Conservation (phyloP, 768 basidiomycete genomes). For the Lentinula edodes region DNA sequence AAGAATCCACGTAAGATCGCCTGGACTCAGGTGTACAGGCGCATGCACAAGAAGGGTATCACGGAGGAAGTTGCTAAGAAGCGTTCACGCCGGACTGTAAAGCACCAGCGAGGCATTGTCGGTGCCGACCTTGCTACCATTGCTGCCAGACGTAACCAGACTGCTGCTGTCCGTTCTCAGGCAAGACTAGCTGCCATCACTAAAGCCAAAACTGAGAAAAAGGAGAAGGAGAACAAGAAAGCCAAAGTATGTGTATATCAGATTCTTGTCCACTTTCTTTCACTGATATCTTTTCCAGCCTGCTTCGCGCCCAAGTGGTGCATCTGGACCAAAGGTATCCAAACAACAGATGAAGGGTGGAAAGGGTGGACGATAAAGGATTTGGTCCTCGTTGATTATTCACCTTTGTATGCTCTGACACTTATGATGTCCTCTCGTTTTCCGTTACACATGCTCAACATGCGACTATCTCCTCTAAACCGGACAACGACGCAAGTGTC, state of each 20-base stretch:
- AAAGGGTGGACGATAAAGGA: slow-evolving; percentile 63
- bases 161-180: slow-evolving; percentile 74
- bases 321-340: slow-evolving; percentile 78
- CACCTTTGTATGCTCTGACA: neutral
- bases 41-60: slow-evolving; percentile 99
- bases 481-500: too few relatives aligned
- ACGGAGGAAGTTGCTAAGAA: slow-evolving; percentile 99
- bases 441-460: neutral
- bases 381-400: neutral
- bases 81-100: slow-evolving; percentile 92
- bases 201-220: slow-evolving; percentile 96
- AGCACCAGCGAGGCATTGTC: slow-evolving; percentile 97
- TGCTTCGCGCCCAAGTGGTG: slow-evolving; percentile 39
- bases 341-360: slow-evolving; percentile 97
- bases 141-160: slow-evolving; percentile 90
- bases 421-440: neutral
- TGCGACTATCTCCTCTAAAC: neutral
- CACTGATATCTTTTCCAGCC: slow-evolving; percentile 34
- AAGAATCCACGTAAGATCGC: slow-evolving; percentile 99
- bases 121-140: slow-evolving; percentile 93
- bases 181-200: slow-evolving; percentile 80
- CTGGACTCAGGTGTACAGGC: slow-evolving; percentile 91
- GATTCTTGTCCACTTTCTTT: neutral
- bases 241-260: slow-evolving; percentile 52
- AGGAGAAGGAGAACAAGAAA: slow-evolving; percentile 93